Evolutionary conservation across 805 yeast species (phyloP).

Genomic region (Candida nanaspora): DNA sequence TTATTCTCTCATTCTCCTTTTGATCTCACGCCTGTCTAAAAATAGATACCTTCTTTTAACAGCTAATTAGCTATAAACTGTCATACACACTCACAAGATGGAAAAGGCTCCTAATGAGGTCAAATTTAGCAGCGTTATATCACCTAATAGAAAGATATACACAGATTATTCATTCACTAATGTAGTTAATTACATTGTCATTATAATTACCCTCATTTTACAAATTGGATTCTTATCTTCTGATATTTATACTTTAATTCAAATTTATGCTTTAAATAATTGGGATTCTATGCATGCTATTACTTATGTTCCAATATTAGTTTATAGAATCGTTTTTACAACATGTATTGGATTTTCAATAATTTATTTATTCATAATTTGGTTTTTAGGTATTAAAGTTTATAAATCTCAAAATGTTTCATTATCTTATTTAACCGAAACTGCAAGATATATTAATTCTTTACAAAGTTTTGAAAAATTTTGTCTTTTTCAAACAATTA

Average conservation of each 20-base stretch:
- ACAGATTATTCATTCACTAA: slow-evolving; percentile 32
- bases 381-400: slow-evolving; percentile 49
- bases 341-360: slow-evolving; percentile 75
- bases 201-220: slow-evolving; percentile 36
- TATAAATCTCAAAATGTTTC: slow-evolving; percentile 60
- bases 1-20: no score
- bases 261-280: slow-evolving; percentile 59
- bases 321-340: slow-evolving; percentile 24
- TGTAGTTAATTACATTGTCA: slow-evolving; percentile 32
- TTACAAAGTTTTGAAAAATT: slow-evolving; percentile 54
- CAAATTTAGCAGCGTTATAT: background rate
- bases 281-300: slow-evolving; percentile 26
- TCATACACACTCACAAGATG: no score
- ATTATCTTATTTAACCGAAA: slow-evolving; percentile 57
- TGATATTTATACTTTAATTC: slow-evolving; percentile 75
- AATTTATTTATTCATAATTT: slow-evolving; percentile 47
- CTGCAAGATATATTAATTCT: slow-evolving; percentile 53
- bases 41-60: no score
- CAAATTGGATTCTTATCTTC: slow-evolving; percentile 49
- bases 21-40: no score
- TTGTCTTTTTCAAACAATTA: slow-evolving; percentile 66
- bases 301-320: slow-evolving; percentile 23
- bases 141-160: background rate
- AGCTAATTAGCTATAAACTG: no score
- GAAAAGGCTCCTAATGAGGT: background rate